Evolutionary conservation across 139 green algal species (phyloP).

Genomic region (Nannochloris sp.): DNA sequence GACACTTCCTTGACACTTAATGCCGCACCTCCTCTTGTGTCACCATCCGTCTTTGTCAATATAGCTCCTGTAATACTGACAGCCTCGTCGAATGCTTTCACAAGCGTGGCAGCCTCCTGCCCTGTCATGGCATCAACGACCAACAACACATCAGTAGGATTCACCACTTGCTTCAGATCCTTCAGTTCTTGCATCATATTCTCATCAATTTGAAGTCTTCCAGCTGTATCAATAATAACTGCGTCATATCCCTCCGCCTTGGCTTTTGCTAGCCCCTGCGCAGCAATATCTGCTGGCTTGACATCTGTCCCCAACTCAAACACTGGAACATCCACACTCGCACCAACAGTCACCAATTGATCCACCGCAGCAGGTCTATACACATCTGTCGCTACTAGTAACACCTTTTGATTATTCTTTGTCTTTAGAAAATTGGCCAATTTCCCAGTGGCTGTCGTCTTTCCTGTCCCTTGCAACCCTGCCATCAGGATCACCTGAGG

Average conservation of each 20-base stretch:
- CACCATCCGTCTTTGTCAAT: constrained; percentile 97
- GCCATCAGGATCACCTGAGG: constrained; percentile 75
- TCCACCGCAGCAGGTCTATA: constrained; percentile 88
- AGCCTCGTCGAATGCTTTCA: constrained; percentile 88
- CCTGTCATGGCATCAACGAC: constrained; percentile 99
- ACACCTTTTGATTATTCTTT: constrained; percentile 50
- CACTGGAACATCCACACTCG: constrained; percentile 75
- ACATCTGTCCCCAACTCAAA: constrained; percentile 73
- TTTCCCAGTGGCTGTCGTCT: constrained; percentile 95
- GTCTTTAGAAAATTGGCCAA: constrained; percentile 80
- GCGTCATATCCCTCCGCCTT: constrained; percentile 58
- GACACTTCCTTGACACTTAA: constrained; percentile 86
- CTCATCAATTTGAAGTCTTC: constrained; percentile 84
- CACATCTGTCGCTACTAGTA: constrained; percentile 90
- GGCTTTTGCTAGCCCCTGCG: constrained; percentile 61
- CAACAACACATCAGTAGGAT: constrained; percentile 87
- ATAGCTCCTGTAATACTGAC: constrained; percentile 75
- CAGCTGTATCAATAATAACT: constrained; percentile 95
- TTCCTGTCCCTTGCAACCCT: constrained; percentile 91
- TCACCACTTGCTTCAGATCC: constrained; percentile 54
- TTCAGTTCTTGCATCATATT: constrained; percentile 87
- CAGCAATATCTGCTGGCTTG: constrained; percentile 37
- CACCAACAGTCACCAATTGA: constrained; percentile 83
- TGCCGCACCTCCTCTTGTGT: constrained; percentile 88
- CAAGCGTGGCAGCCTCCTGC: constrained; percentile 75